Base-by-base conservation (phyloP, 2,329 filamentous ascomycete genomes). In the Thielaviopsis populi region DNA sequence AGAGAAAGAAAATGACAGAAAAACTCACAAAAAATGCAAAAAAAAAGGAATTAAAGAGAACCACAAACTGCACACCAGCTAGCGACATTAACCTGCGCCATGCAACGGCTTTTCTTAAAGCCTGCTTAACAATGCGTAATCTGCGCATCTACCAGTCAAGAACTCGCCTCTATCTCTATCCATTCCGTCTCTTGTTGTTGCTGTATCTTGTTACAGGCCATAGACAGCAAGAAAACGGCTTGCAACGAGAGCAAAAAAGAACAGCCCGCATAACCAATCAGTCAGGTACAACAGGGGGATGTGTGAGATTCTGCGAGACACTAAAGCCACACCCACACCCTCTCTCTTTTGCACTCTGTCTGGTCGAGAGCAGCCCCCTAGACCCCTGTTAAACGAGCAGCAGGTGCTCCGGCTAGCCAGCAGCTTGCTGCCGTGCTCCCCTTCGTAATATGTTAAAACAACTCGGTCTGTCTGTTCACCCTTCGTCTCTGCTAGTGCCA, bases 401-500 rank as follows among this genome's bases (percentile, higher is more conserved):
- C 48, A 48, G 56, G 48, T 61, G 43, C 63, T 61, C 63, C 24
- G 42, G 24, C 56, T 33, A 64, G 8, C 53, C 13, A 64, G 27
- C 53, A 58, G 6, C 37, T 33, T 60, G 46, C 56, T 61, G 63
- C 56, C 33, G 56, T 64, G 56, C 43, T 60, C 56, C 42, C 56
- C 30, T 61, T 50, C 15, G 63, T 64, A 64, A 64, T 61, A 61
- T 64, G 56, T 40, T 61, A 60, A 54, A 59, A 64, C 43, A 64
- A 48, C 56, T 42, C 42, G 22, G 33, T n/a, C 50, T n/a, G 42
- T 48, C 40, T 48, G 40, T 61, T 56, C 53, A 56, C 53, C 53
- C 15, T 56, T 56, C 53, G 11, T 56, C 19, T 37, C 27, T 56
- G 2, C 53, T 56, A 56, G 53, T 56, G 53, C 27, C 27, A 56